Base-by-base conservation (phyloP, 352 stramenopile genomes). In the Phytophthora pisi region DNA sequence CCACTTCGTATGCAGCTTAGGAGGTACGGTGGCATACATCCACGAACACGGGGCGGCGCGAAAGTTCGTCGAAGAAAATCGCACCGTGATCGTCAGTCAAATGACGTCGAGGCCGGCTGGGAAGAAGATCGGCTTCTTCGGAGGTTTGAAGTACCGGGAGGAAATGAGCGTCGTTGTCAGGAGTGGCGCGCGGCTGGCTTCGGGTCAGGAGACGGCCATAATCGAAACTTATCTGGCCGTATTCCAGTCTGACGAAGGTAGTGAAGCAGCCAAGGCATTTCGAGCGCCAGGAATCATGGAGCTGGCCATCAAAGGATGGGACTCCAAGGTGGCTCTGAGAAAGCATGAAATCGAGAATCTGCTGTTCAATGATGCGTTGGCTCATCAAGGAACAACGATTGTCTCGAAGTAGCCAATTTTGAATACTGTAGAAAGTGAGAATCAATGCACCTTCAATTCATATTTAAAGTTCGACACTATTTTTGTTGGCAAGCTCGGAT, bases 321-420 rank as follows among this genome's bases (percentile, higher is more conserved):
- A 50, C 16, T 13, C 20, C 52, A 59, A 59, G 30, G 18, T 45
- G 36, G 36, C 51, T 11, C 2, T n/a, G 18, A 30, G n/a, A 18
- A 57, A 43, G 28, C 51, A 57, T 34, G 30, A 42, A 46, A 46
- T 57, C 18, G 51, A 57, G n/a, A 57, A 57, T 4, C 3, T 46
- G n/a, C 13, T 57, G 9, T 57, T 57, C 18, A 11, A 6, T 28
- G 10, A 34, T 20, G 45, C 45, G 10, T 28, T 49, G 42, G 16
- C 1, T 49, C 34, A 11, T 10, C 34, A 20, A 20, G 40, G 16
- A 46, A 46, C 40, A 46, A 2, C 36, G 16, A 11, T 43, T 4
- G 36, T 20, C 36, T 43, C 4, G 36, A 43, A n/a, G 36, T 13
- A 36, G 30, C 30, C 20, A 20, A 20, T 20, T 8, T 31, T 31